Base-by-base conservation (phyloP, 495 filamentous ascomycete species). In the Xylaria flabelliformis region DNA sequence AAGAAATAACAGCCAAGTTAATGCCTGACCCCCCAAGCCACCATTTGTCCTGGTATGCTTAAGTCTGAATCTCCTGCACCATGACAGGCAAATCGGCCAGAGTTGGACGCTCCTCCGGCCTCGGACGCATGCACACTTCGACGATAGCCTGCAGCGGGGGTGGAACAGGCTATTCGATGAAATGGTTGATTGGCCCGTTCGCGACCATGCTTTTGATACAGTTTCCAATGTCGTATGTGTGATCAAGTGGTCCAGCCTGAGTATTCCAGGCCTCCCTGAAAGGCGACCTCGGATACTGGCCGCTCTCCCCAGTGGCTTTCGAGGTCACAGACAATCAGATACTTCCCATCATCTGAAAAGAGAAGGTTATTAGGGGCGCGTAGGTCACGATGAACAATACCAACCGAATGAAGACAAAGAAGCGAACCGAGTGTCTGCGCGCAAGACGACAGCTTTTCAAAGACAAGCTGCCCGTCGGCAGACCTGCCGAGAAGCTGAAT, bases 131-230 rank as follows among this genome's bases (percentile, higher is more conserved):
- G 34, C 74, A 77, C 12, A 74, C 75, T 42, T 73, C 55, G n/a
- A 77, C 75, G 41, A 77, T 64, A 17, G 63, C 65, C 24, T 75
- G 46, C 3, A 77, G 70, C 19, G 75, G 73, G 24, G 70, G 48
- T 24, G 75, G 75, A 29, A 77, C 75, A 46, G 63, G 62, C 75
- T 74, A 77, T 44, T 75, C 74, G 17, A 77, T 58, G 8, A 61
- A 46, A 42, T 17, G 21, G 7, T 70, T 75, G 56, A 77, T 71
- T 13, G 75, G 74, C 3, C 12, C 63, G 32, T 77, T 77, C 21
- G 32, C 74, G 61, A 77, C 44, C 68, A 75, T 62, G 32, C 74
- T 32, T 39, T 76, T 72, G 26, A 77, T 73, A 32, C 34, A 46
- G n/a, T 65, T 29, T 50, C 75, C 75, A n/a, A 77, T 41, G 39